Conservation (phyloP, 2,329 filamentous ascomycete genomes). For the Nothophoma quercina region DNA sequence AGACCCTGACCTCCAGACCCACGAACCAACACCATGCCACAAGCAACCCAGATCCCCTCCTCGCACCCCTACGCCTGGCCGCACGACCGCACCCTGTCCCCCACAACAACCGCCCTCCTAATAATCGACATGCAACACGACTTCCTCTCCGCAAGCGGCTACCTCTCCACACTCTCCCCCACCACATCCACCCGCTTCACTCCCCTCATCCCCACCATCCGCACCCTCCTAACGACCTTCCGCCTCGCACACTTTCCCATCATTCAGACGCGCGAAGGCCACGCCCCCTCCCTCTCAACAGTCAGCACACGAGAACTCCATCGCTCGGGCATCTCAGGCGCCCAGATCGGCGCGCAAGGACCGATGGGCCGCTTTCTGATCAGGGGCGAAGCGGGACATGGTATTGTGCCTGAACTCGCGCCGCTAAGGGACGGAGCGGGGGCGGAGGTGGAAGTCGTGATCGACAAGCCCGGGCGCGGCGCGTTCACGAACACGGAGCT, state of each 20-base stretch:
- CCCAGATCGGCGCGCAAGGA: slow-evolving; percentile 62
- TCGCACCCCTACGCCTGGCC: slow-evolving; percentile 52
- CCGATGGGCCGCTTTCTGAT: slow-evolving; percentile 66
- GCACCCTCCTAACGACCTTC: slow-evolving; percentile 52
- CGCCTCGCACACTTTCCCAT: slow-evolving; percentile 53
- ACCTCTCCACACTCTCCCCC: slow-evolving; percentile 58
- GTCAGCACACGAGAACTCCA: slow-evolving; percentile 62
- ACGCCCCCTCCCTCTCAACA: slow-evolving; percentile 64
- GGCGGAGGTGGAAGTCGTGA: slow-evolving; percentile 62
- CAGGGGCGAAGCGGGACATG: slow-evolving; percentile 65
- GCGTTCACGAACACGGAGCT: slow-evolving; percentile 64
- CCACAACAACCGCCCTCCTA: slow-evolving; percentile 58
- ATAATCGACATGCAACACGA: slow-evolving; percentile 66
- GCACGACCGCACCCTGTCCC: slow-evolving; percentile 49
- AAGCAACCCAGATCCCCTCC: slow-evolving; percentile 28
- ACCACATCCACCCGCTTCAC: slow-evolving; percentile 53
- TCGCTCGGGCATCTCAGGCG: slow-evolving; percentile 60
- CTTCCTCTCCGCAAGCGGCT: slow-evolving; percentile 59
- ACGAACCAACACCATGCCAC: slow-evolving; percentile 13
- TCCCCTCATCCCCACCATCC: slow-evolving; percentile 55
- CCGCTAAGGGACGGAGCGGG: slow-evolving; percentile 52
- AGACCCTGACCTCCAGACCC: too few species aligned
- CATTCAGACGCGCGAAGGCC: slow-evolving; percentile 61
- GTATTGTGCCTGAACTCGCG: slow-evolving; percentile 62
- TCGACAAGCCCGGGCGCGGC: slow-evolving; percentile 64